Evolutionary conservation across 805 yeast genomes (phyloP).

Genomic region (Kodamaea restingae): DNA sequence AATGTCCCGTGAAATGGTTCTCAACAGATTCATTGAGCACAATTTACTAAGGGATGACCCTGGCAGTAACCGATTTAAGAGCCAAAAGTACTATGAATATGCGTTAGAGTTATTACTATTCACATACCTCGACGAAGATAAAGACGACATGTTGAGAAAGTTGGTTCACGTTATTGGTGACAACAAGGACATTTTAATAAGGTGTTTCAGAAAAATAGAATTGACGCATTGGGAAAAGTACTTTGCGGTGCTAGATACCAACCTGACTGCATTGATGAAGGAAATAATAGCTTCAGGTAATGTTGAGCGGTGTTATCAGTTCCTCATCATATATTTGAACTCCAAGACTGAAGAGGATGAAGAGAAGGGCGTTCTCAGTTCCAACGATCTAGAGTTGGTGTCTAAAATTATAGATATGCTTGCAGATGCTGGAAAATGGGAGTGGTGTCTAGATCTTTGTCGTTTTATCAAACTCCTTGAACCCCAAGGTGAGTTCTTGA

Average conservation of each 20-base stretch:
- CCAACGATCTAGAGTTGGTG: slow-evolving; percentile 39
- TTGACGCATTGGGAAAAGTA: slow-evolving; percentile 51
- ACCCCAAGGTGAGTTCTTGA: slow-evolving; percentile 12
- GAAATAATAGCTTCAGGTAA: slow-evolving; percentile 36
- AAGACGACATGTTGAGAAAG: slow-evolving; percentile 20
- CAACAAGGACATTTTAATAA: slow-evolving; percentile 36
- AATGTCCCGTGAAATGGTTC: slow-evolving; percentile 39
- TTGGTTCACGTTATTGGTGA: slow-evolving; percentile 25
- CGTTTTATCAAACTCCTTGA: slow-evolving; percentile 51
- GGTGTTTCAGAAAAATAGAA: slow-evolving; percentile 58
- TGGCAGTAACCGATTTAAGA: slow-evolving; percentile 33
- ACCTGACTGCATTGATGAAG: slow-evolving; percentile 45
- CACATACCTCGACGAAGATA: slow-evolving; percentile 31
- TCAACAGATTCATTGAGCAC: slow-evolving; percentile 45
- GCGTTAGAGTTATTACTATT: slow-evolving; percentile 49
- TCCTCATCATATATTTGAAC: slow-evolving; percentile 48
- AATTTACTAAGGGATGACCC: slow-evolving; percentile 30
- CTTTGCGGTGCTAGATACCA: slow-evolving; percentile 36
- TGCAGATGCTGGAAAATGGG: slow-evolving; percentile 40
- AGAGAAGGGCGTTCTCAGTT: slow-evolving; percentile 18
- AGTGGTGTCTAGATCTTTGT: slow-evolving; percentile 52
- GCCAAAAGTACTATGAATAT: slow-evolving; percentile 42
- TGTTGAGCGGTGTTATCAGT: slow-evolving; percentile 49
- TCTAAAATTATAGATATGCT: slow-evolving; percentile 42
- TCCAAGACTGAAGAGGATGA: slow-evolving; percentile 40